phyloP scores from a whole-genome alignment of 441 rosid species.

The Mallotus japonicus region DNA sequence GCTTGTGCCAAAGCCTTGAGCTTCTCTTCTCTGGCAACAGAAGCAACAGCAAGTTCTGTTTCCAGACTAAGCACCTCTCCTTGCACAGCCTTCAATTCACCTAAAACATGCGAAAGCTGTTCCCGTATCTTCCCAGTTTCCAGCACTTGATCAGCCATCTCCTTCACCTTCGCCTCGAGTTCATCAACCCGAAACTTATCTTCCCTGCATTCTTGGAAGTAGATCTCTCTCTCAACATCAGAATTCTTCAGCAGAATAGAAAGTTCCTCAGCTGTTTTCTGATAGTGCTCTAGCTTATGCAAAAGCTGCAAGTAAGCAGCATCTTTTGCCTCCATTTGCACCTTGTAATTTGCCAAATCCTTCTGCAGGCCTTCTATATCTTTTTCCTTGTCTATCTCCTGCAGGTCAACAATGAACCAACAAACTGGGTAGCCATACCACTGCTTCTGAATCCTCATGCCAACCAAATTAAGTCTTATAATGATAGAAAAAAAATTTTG shows the following conservation, averaged over 20 bases:
- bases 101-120: slow-evolving; percentile 38
- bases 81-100: slow-evolving; percentile 43
- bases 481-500: too few species aligned
- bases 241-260: slow-evolving; percentile 32
- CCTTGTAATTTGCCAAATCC: slow-evolving; percentile 48
- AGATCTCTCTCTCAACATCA: slow-evolving; percentile 37
- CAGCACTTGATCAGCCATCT: slow-evolving; percentile 30
- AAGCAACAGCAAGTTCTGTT: slow-evolving; percentile 40
- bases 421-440: not conserved
- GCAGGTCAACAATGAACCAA: not conserved
- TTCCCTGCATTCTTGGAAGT: slow-evolving; percentile 25
- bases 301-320: slow-evolving; percentile 37
- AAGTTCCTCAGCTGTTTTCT: slow-evolving; percentile 35
- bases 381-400: slow-evolving; percentile 35
- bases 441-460: too few species aligned
- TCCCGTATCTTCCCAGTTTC: slow-evolving; percentile 30
- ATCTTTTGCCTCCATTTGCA: slow-evolving; percentile 56
- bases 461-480: too few species aligned
- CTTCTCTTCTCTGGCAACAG: slow-evolving; percentile 38
- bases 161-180: slow-evolving; percentile 40
- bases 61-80: slow-evolving; percentile 37
- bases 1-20: slow-evolving; percentile 34
- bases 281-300: slow-evolving; percentile 36
- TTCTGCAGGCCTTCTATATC: slow-evolving; percentile 32
- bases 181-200: slow-evolving; percentile 26